phyloP scores from a whole-genome alignment of 805 yeast species.

The Debaryomyces prosopidis region DNA sequence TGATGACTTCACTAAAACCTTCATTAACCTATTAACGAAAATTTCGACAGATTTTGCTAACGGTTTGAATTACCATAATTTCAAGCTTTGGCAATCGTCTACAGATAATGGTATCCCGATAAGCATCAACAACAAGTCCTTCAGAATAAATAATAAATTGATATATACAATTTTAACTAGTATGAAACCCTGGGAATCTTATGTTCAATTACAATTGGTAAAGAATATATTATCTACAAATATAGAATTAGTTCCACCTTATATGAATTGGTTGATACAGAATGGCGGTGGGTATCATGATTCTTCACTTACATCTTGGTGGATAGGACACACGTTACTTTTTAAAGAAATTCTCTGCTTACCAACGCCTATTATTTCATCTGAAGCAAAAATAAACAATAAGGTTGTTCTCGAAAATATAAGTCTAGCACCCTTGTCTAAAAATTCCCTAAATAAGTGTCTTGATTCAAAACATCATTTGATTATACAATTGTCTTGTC shows the following conservation, averaged over 20 bases:
- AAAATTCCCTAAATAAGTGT: conserved; percentile 57
- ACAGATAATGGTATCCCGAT: conserved; percentile 43
- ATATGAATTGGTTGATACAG: conserved; percentile 54
- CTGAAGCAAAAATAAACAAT: conserved; percentile 4
- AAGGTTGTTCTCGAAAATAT: conserved; percentile 52
- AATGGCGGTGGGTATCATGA: conserved; percentile 70
- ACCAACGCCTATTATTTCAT: conserved; percentile 47
- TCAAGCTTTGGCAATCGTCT: conserved; percentile 48
- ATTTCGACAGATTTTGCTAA: conserved; percentile 49
- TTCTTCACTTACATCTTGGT: conserved; percentile 77
- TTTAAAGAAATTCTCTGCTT: conserved; percentile 59
- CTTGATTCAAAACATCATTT: conserved; percentile 46
- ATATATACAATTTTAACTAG: conserved; percentile 60
- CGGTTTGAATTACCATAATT: conserved; percentile 50
- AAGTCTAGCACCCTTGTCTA: conserved; percentile 64
- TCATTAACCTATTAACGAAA: conserved; percentile 48
- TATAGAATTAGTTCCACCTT: conserved; percentile 77
- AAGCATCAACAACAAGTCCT: conserved; percentile 49
- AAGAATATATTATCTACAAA: conserved; percentile 49
- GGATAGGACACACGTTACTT: conserved; percentile 73
- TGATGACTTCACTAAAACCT: conserved; percentile 38
- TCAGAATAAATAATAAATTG: conserved; percentile 66
- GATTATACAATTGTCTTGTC: conserved; percentile 64
- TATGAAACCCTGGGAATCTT: conserved; percentile 82
- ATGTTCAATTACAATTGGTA: conserved; percentile 56